A percentile compares a stretch with the other conserved stretches of the same genome.
Evolutionary conservation across 2,329 filamentous ascomycete species (phyloP).

Genomic region (Fusarium goolgardi): DNA sequence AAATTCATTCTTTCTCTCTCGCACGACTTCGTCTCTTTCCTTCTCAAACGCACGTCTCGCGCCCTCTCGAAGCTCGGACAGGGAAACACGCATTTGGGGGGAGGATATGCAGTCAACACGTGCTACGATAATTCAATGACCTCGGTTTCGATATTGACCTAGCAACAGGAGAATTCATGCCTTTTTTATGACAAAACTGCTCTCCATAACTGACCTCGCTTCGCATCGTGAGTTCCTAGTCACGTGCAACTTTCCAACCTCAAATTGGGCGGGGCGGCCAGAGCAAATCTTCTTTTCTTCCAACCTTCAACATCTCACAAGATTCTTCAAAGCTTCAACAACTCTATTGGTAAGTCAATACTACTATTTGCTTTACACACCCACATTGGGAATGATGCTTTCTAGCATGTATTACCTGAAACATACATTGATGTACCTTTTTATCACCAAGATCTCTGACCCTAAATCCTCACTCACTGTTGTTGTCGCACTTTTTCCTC

Average conservation of each 20-base stretch:
- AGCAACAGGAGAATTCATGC: conserved; percentile 12
- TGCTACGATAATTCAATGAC: conserved; percentile 30
- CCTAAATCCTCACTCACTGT: conserved; percentile 44
- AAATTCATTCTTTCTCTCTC: conserved; percentile 40
- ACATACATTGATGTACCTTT: conserved; percentile 65
- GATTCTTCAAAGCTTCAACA: conserved; percentile 21
- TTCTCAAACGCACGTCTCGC: conserved; percentile 13
- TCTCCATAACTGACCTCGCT: conserved; percentile 30
- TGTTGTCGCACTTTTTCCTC: conserved; percentile 6
- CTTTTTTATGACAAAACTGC: conserved; percentile 18
- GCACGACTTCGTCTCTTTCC: conserved; percentile 4
- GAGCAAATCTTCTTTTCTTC: conserved; percentile 18
- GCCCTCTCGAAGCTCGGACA: conserved; percentile 22
- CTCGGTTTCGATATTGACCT: conserved; percentile 19
- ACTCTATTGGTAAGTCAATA: conserved; percentile 51
- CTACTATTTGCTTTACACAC: conserved; percentile 5
- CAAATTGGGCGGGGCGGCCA: conserved; percentile 40
- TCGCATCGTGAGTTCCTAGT: conserved; percentile 23
- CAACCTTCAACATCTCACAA: conserved; percentile 21
- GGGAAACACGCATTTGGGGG: conserved; percentile 8
- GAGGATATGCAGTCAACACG: conserved; percentile 36
- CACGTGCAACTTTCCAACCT: conserved; percentile 28
- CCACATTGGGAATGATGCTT: conserved; percentile 61
- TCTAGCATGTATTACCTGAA: conserved; percentile 71
- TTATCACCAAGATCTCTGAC: conserved; percentile 81